Evolutionary conservation across 2,329 filamentous ascomycete genomes (phyloP).

Genomic region (Akanthomyces dipterigenus): DNA sequence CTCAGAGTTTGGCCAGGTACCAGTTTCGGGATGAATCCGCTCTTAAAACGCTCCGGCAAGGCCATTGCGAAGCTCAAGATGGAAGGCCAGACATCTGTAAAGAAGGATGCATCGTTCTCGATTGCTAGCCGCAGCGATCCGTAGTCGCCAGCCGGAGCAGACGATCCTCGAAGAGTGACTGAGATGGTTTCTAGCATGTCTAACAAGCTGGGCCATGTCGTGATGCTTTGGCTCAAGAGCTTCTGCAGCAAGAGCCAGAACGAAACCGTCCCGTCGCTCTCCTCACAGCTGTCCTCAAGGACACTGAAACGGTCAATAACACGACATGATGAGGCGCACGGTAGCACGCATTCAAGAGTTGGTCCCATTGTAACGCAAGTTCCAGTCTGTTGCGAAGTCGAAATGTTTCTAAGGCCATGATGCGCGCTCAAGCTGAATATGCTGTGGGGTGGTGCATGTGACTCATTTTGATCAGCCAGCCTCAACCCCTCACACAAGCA

Average conservation of each 20-base stretch:
- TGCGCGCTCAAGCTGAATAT: background rate
- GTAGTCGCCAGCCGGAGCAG: slow-evolving; percentile 17
- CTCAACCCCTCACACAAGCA: slow-evolving; percentile 31
- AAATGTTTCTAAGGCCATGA: background rate
- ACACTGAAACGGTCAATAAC: slow-evolving; percentile 26
- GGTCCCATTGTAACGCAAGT: background rate
- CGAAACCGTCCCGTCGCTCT: slow-evolving; percentile 17
- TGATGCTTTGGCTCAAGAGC: slow-evolving; percentile 16
- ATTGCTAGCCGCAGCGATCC: slow-evolving; percentile 16
- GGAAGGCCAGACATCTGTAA: slow-evolving; percentile 18
- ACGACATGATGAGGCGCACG: slow-evolving; percentile 12
- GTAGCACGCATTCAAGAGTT: slow-evolving; percentile 1
- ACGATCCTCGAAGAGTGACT: slow-evolving; percentile 15
- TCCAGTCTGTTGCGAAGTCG: background rate
- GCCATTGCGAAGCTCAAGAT: slow-evolving; percentile 18
- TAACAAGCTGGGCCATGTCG: slow-evolving; percentile 15
- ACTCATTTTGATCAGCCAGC: background rate
- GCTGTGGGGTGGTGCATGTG: background rate
- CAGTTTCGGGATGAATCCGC: slow-evolving; percentile 16
- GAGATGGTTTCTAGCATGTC: slow-evolving; percentile 24
- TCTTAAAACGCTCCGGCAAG: slow-evolving; percentile 18
- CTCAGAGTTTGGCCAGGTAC: slow-evolving; percentile 11
- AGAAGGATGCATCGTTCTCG: slow-evolving; percentile 10
- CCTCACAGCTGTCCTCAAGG: slow-evolving; percentile 18
- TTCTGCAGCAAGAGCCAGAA: slow-evolving; percentile 22